These are phyloP conservation scores for Nothophytophthora sp. DNA, from an alignment of 352 stramenopile species.

Conservation along the genomic window DNA sequence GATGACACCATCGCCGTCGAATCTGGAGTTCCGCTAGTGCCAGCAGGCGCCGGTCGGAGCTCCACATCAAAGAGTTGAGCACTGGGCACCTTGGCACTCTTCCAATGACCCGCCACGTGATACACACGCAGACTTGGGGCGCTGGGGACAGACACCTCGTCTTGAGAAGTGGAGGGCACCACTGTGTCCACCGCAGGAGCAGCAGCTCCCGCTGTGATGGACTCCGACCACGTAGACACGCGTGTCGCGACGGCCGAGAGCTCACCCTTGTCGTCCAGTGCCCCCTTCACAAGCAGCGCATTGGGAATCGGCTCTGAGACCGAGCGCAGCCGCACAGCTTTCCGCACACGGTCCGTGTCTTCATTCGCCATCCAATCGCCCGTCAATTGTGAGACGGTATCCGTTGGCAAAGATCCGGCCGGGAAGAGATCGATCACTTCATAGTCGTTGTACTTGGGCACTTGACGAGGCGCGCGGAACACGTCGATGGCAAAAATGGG, in stretches of 20 bases:
- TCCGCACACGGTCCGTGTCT: conserved; percentile 63
- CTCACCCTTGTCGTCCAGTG: conserved; percentile 74
- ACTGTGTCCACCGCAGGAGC: conserved; percentile 9
- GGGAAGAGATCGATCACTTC: conserved; percentile 80
- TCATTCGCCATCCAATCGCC: conserved; percentile 83
- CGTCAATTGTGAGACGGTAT: conserved; percentile 30
- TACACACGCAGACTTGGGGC: conserved; percentile 30
- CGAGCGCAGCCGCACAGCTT: conserved; percentile 63
- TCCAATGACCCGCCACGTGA: conserved; percentile 76
- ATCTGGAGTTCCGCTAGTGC: conserved; percentile 11
- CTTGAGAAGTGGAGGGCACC: conserved; percentile 9
- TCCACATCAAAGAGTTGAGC: conserved; percentile 81
- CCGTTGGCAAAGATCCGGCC: conserved; percentile 8
- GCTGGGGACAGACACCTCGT: neutral
- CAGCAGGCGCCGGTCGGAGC: conserved; percentile 39
- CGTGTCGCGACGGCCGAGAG: conserved; percentile 55
- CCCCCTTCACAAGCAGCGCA: conserved; percentile 61
- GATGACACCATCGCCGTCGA: conserved; percentile 16
- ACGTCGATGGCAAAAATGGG: conserved; percentile 88
- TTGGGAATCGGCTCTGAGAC: conserved; percentile 55
- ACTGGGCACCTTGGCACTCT: conserved; percentile 60
- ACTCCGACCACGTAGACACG: conserved; percentile 45
- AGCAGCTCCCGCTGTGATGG: conserved; percentile 17
- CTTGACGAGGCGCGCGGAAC: conserved; percentile 78
- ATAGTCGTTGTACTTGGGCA: conserved; percentile 90